Evolutionary conservation across 108 stramenopile genomes (phyloP).

Genomic region (Aurantiochytrium sp.): DNA sequence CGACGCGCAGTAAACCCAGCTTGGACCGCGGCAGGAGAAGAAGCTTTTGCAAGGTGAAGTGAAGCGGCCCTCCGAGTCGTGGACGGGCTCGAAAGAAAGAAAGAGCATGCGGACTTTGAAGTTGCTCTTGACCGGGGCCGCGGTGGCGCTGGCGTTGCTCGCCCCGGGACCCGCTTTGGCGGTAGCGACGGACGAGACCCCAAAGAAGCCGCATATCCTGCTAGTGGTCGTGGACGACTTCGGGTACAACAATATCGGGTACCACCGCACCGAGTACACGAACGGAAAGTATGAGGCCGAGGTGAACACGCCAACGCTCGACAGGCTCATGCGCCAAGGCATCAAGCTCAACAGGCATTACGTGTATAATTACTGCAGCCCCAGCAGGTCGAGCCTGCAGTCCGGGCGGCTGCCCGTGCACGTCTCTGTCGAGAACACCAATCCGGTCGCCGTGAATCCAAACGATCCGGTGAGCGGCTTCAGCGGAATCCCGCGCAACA

Average conservation of each 20-base stretch:
- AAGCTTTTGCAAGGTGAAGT: no score
- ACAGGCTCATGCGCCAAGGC: slow-evolving; percentile 28
- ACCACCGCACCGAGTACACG: background rate
- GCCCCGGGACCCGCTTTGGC: background rate
- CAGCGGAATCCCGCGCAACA: slow-evolving; percentile 33
- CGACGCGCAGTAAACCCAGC: no score
- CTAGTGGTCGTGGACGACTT: slow-evolving; percentile 40
- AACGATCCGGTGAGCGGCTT: slow-evolving; percentile 23
- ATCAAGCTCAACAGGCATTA: slow-evolving; percentile 38
- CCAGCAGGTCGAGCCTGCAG: slow-evolving; percentile 29
- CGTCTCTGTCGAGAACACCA: slow-evolving; percentile 26
- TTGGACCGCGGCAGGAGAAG: no score
- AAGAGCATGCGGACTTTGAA: no score
- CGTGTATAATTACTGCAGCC: slow-evolving; percentile 37
- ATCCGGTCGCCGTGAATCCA: slow-evolving; percentile 21
- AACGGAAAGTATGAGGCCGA: background rate
- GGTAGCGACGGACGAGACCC: background rate
- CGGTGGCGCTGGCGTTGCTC: no score
- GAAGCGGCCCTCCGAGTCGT: no score
- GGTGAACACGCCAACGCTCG: slow-evolving; percentile 32
- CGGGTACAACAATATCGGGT: slow-evolving; percentile 42
- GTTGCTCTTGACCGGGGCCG: no score
- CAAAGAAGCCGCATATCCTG: slow-evolving; percentile 33
- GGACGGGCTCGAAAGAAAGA: no score
- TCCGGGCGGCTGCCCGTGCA: slow-evolving; percentile 37